Conservation (phyloP, 2,329 filamentous ascomycete species). For the Colletotrichum liriopes region DNA sequence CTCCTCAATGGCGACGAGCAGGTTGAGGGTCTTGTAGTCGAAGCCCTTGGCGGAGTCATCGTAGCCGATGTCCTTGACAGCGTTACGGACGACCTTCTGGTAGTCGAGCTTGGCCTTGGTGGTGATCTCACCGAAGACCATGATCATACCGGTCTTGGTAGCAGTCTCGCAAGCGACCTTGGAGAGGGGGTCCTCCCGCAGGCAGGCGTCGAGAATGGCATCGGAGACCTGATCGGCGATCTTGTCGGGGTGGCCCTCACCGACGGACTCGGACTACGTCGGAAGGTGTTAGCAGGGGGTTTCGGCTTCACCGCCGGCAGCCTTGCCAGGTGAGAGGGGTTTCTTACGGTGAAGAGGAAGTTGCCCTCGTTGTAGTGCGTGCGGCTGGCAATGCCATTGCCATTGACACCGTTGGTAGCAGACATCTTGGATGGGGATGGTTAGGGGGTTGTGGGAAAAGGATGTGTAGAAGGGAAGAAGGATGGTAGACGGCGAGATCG, state of each 20-base stretch:
- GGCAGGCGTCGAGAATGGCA: slow-evolving; percentile 97
- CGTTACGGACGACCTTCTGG: slow-evolving; percentile 94
- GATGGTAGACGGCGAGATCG: slow-evolving; percentile 50
- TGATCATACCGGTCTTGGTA: slow-evolving; percentile 99
- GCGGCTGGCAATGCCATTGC: slow-evolving; percentile 54
- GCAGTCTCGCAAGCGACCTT: slow-evolving; percentile 99
- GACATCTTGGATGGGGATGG: slow-evolving; percentile 68
- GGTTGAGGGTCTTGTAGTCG: slow-evolving; percentile 99
- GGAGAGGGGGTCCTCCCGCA: slow-evolving; percentile 94
- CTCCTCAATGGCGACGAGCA: slow-evolving; percentile 98
- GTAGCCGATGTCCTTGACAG: slow-evolving; percentile 99
- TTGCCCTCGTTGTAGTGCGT: slow-evolving; percentile 75
- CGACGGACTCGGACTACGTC: slow-evolving; percentile 85
- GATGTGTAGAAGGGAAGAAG: slow-evolving; percentile 45
- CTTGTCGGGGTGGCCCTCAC: slow-evolving; percentile 95
- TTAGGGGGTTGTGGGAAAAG: slow-evolving; percentile 39
- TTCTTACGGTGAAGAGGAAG: slow-evolving; percentile 85
- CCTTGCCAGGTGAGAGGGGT: background rate
- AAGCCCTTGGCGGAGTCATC: slow-evolving; percentile 98
- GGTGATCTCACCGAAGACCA: slow-evolving; percentile 99
- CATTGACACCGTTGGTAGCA: slow-evolving; percentile 64
- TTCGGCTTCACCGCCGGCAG: slow-evolving; percentile 6
- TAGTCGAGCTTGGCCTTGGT: slow-evolving; percentile 97
- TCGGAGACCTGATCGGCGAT: slow-evolving; percentile 99
- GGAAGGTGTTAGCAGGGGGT: slow-evolving; percentile 43